Evolutionary conservation across 1,284 basidiomycete species (phyloP), one percentile per base, ranked within the genome.

Genomic region (Naganishia sp.): DNA sequence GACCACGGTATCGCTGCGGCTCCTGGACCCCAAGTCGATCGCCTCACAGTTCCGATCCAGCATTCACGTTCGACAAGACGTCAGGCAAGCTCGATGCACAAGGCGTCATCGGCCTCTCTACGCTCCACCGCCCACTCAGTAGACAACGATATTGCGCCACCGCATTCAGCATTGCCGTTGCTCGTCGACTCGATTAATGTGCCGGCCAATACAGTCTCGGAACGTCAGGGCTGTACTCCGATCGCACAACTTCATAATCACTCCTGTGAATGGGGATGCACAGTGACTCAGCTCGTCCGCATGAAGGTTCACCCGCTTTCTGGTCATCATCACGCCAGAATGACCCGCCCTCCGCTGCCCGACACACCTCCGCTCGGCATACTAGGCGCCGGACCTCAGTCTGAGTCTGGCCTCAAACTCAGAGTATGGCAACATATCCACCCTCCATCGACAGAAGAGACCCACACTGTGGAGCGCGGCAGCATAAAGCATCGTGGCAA

Each of bases 211-310:
- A 58, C 67, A 10, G 42, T 62, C 41, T 42, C 56, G 45, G 35
- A 55, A 15, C 69, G 75, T 31, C 75, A 73, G 61, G 78, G 78
- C 7, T 62, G 63, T 10, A 79, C 76, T 4, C 74, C 74, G 0
- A 60, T 68, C 17, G 42, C 60, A 18, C 51, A 68, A 6, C 67
- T 79, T 1, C 65, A 69, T 18, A 52, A 72, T 4, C 76, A 80
- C 68, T 58, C 71, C 2, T 75, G 73, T 18, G 69, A 72, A 15
- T 80, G 77, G 77, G 74, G 77, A 49, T 76, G 71, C 53, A 71
- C 73, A 18, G 53, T 79, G 15, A 67, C 74, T n/a, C 74, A 78
- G 53, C 61, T 71, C 6, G 54, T 79, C 21, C 69, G 71, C 7
- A 71, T 80, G 10, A 75, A 74, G 11, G 65, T 80, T 21, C 68